Percentiles rank a stretch among this genome's conserved stretches.
These are phyloP conservation scores for Geotrichum fermentans DNA, from an alignment of 1,139 yeast species.

Conservation along the genomic window DNA sequence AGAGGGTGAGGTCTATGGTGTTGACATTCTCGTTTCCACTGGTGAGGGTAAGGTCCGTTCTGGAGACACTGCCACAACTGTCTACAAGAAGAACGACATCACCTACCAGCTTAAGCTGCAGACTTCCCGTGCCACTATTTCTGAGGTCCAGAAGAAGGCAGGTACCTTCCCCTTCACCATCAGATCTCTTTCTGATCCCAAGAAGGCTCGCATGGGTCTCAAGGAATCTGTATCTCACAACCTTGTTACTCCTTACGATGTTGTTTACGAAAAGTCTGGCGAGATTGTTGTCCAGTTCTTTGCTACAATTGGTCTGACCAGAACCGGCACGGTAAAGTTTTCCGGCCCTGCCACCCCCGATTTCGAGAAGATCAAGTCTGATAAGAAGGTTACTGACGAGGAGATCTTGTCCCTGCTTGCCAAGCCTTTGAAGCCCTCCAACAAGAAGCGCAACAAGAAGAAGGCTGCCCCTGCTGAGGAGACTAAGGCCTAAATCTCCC, in stretches of 20 bases:
- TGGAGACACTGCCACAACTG: constrained; percentile 59
- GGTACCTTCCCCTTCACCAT: constrained; percentile 71
- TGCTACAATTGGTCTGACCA: constrained; percentile 73
- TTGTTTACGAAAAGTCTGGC: constrained; percentile 64
- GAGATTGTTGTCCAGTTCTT: constrained; percentile 67
- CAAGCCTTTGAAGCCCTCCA: constrained; percentile 51
- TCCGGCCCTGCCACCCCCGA: constrained; percentile 50
- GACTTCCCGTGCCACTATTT: constrained; percentile 62
- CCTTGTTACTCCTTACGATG: constrained; percentile 64
- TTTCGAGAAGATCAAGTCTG: constrained; percentile 54
- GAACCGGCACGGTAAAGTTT: constrained; percentile 64
- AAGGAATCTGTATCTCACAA: constrained; percentile 69
- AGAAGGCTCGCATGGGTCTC: constrained; percentile 71
- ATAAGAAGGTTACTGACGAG: constrained; percentile 55
- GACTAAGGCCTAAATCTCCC: constrained; percentile 4
- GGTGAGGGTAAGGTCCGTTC: constrained; percentile 65
- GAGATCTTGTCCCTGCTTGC: constrained; percentile 49
- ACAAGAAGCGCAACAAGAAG: constrained; percentile 49
- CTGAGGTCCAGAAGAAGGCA: constrained; percentile 61
- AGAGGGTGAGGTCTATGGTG: constrained; percentile 74
- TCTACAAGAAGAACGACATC: constrained; percentile 68
- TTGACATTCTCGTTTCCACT: constrained; percentile 66
- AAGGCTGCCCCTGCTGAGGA: constrained; percentile 25
- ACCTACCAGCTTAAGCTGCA: constrained; percentile 67
- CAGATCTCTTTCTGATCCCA: constrained; percentile 62